phyloP scores from a whole-genome alignment of 345 rosid species.

The Physaria fendleri region DNA sequence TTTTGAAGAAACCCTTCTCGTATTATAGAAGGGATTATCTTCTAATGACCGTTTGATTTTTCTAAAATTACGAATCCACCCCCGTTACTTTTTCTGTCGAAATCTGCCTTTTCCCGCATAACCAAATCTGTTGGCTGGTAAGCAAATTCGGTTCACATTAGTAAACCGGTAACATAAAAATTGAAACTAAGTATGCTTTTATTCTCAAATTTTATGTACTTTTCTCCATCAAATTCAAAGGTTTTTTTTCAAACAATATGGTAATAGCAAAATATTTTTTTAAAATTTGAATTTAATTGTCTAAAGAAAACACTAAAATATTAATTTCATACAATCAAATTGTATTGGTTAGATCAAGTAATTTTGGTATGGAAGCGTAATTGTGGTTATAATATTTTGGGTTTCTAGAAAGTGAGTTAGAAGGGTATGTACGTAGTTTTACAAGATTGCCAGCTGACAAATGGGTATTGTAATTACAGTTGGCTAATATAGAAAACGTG shows the following conservation, averaged over 20 bases:
- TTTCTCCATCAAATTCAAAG: not conserved
- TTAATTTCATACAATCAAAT: too few relatives aligned
- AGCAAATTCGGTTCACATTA: slow-evolving; percentile 3
- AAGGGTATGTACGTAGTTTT: slow-evolving; percentile 3
- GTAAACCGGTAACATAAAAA: not conserved
- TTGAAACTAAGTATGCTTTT: too few relatives aligned
- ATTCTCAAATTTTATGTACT: not conserved
- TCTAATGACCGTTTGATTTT: not conserved
- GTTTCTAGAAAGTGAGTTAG: too few relatives aligned
- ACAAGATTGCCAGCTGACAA: slow-evolving; percentile 9
- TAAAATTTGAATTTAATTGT: too few relatives aligned
- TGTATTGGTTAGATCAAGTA: too few relatives aligned
- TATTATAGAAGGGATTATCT: slow-evolving; percentile 18
- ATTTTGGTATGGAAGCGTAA: too few relatives aligned
- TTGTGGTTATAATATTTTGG: too few relatives aligned
- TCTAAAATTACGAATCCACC: slow-evolving; percentile 14
- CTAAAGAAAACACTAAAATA: too few relatives aligned
- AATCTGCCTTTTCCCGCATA: slow-evolving; percentile 3
- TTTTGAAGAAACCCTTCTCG: not conserved
- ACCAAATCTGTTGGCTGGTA: slow-evolving; percentile 8
- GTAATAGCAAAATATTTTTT: too few relatives aligned
- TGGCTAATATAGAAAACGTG: slow-evolving; percentile 13
- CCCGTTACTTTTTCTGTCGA: slow-evolving; percentile 16
- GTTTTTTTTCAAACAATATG: not conserved
- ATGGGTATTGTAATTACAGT: slow-evolving; percentile 6